Evolutionary conservation across 768 basidiomycete genomes (phyloP), one percentile per base, ranked within the genome.

Genomic region (Hemileccinum rubropunctum): DNA sequence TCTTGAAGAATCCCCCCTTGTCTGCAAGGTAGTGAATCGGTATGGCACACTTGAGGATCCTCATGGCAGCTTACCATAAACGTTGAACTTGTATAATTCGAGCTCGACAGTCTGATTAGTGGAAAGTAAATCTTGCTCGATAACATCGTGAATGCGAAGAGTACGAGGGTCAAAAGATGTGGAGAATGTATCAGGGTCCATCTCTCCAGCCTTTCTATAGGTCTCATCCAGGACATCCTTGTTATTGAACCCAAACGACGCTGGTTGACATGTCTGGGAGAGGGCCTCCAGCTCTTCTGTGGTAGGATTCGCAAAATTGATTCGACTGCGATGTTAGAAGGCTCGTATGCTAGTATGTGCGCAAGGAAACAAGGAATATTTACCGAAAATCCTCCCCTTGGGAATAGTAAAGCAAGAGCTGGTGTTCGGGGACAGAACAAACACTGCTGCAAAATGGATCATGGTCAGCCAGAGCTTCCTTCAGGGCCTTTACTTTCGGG

Each of bases 221-320:
- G 33, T 10, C 21, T 35, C 21, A 20, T 44, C 33, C 7, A 35
- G 26, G 14, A 23, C 21, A 14, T 23, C 14, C 33, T 35, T 23
- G 33, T 23, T 26, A 13, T 44, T 44, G 15, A 34, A 26, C 1
- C 32, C 14, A 18, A 44, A 44, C 21, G 32, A 34, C 17, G 14
- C 15, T 6, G 36, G 36, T 37, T 34, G 51, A 51, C 77, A 77
- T 2, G 70, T 68, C 0, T 55, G 42, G 0, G 64, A 50, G 9
- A 78, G 69, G 7, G 52, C 38, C n/a, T 63, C 52, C 6, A 50
- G 43, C 10, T 43, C 34, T 7, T 52, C 42, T 4, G 34, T 28
- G 20, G 27, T 23, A 2, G 41, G 20, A 36, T 42, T 35, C 9
- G 34, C 45, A 9, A 52, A 42, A 15, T 42, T 21, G 8, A 44